Percentiles rank a stretch among this genome's conserved stretches.
These are phyloP conservation scores for Oropetium thomaeum DNA, from an alignment of 176 grass and related monocot genomes.

Conservation along the genomic window DNA sequence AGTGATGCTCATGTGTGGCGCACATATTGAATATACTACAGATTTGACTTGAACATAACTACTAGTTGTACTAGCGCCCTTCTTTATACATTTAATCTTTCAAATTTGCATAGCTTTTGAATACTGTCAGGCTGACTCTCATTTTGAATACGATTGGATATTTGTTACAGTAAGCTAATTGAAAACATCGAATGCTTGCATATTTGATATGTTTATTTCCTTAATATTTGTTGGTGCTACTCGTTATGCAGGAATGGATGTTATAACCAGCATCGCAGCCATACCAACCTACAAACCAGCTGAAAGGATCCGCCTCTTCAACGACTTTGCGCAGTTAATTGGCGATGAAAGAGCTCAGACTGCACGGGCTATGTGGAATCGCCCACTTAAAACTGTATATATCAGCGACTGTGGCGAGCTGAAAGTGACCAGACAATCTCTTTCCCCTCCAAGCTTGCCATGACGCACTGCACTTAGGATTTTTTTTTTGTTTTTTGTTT, in stretches of 20 bases:
- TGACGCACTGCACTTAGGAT: slow-evolving; percentile 25
- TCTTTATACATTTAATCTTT: neutral
- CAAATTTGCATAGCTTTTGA: neutral
- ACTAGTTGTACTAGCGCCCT: neutral
- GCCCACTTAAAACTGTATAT: slow-evolving; percentile 81
- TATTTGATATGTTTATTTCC: neutral
- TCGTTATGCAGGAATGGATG: slow-evolving; percentile 76
- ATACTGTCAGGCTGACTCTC: neutral
- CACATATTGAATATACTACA: neutral
- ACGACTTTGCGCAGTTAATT: slow-evolving; percentile 71
- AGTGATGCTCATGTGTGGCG: too few species aligned
- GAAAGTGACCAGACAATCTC: slow-evolving; percentile 76
- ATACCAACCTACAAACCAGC: slow-evolving; percentile 86
- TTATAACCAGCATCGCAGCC: slow-evolving; percentile 66
- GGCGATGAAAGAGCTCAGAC: slow-evolving; percentile 89
- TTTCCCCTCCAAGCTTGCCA: slow-evolving; percentile 81
- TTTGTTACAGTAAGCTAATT: neutral
- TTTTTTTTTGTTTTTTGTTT: slow-evolving; percentile 29
- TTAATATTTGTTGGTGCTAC: neutral
- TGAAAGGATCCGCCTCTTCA: slow-evolving; percentile 83
- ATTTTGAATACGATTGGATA: neutral
- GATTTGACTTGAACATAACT: neutral
- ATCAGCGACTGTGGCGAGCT: slow-evolving; percentile 90
- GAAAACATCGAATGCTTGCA: neutral
- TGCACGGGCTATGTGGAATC: slow-evolving; percentile 73